Evolutionary conservation across 768 basidiomycete species (phyloP), one percentile per base, ranked within the genome.

Genomic region (Leccinum pellstonianum): DNA sequence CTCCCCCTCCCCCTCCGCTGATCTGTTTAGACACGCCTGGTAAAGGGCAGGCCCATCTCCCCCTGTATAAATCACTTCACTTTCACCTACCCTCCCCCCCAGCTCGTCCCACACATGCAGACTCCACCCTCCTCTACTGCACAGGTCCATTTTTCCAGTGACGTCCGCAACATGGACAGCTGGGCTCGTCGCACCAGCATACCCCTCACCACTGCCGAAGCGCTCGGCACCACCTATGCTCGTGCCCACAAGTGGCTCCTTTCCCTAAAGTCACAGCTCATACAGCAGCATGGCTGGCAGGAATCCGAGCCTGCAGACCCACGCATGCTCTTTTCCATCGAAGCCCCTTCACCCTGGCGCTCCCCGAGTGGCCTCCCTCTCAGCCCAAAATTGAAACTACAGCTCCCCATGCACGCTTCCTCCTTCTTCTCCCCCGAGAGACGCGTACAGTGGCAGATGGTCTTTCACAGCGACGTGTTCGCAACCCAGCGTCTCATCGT

Each of bases 391-490:
- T 77, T 90, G 66, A 85, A 80, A 50, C 77, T 92, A 7, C 86
- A 89, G 68, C 81, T 93, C 37, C 91, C 91, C 8, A 79, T 86
- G 59, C 85, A 92, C 63, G 90, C 91, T 41, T 87, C 86, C 43
- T 90, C 91, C 25, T 93, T 93, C 75, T 93, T 93, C 77, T 88
- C 87, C 52, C 90, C 90, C 11, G 89, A 93, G 71, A 79, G 91
- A 65, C 84, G 89, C 60, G 83, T 92, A 50, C 90, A 92, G 70
- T 93, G 91, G 91, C 85, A 92, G 72, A 91, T 92, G 90, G 89
- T 91, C 66, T 93, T 93, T 70, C 90, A 88, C 70, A 84, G 83
- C 67, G 87, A 88, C 73, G 83, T 85, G 54, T 89, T 88, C 74
- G 86, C 86, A 67, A 86, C 84, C 29, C 81, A 87, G 57, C 80